A percentile compares a stretch with the other conserved stretches of the same genome.
Evolutionary conservation across 1,284 basidiomycete genomes (phyloP).

Genomic region (Fomitopsis pinicola): DNA sequence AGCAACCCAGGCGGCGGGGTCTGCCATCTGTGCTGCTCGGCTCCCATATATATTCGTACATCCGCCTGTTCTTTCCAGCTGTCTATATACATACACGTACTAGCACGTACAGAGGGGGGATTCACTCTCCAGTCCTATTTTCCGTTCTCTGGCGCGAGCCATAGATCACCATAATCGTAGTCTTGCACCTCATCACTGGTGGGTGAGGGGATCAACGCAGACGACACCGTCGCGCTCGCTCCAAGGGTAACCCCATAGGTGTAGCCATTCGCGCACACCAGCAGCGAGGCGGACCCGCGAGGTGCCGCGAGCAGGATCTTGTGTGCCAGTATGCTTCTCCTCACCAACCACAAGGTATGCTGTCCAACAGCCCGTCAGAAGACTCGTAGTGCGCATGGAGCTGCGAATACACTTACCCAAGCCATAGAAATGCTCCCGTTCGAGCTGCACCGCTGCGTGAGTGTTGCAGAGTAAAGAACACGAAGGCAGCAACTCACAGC

Average conservation of each 20-base stretch:
- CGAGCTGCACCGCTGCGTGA: constrained; percentile 48
- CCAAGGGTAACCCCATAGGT: constrained; percentile 96
- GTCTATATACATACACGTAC: constrained; percentile 8
- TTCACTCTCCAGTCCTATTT: background rate
- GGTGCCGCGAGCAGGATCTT: constrained; percentile 76
- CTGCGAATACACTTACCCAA: constrained; percentile 48
- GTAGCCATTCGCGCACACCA: constrained; percentile 85
- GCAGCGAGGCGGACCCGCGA: constrained; percentile 79
- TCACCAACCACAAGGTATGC: constrained; percentile 91
- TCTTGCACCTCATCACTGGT: constrained; percentile 31
- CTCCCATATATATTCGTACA: constrained; percentile 6
- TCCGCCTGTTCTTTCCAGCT: constrained; percentile 2
- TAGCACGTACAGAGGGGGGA: constrained; percentile 6
- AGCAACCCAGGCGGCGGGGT: background rate
- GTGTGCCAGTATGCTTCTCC: constrained; percentile 91
- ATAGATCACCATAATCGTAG: background rate
- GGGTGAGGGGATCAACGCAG: constrained; percentile 82
- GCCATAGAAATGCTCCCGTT: constrained; percentile 82
- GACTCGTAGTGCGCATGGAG: background rate
- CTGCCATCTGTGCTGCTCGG: background rate
- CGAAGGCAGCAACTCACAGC: constrained; percentile 52
- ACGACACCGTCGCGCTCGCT: constrained; percentile 87
- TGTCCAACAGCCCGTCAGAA: constrained; percentile 25
- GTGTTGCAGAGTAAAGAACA: background rate
- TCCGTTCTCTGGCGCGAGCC: background rate